Conservation (phyloP, 1,284 basidiomycete species). For the Ustilago nuda region DNA sequence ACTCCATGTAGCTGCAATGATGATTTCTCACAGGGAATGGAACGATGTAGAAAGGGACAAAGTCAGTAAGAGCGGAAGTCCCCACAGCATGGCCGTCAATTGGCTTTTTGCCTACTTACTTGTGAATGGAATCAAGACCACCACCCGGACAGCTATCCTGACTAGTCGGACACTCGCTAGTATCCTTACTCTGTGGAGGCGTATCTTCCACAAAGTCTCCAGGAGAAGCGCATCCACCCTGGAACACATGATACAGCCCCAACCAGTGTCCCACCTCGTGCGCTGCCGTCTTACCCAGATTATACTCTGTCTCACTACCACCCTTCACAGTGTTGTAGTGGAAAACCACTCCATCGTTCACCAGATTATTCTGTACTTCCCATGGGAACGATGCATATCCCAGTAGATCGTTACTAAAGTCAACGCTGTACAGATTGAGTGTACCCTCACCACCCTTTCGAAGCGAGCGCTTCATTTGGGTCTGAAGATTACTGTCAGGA, state of each 20-base stretch:
- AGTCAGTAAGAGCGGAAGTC: neutral
- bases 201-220: slow-evolving; percentile 75
- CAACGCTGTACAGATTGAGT: slow-evolving; percentile 74
- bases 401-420: slow-evolving; percentile 42
- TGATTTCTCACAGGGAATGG: neutral
- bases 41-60: neutral
- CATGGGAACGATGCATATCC: slow-evolving; percentile 73
- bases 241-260: slow-evolving; percentile 76
- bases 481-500: slow-evolving; percentile 71
- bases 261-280: slow-evolving; percentile 73
- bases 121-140: slow-evolving; percentile 50
- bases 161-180: slow-evolving; percentile 42
- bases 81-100: neutral
- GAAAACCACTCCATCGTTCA: slow-evolving; percentile 38
- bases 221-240: slow-evolving; percentile 73
- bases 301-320: slow-evolving; percentile 72
- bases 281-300: slow-evolving; percentile 74
- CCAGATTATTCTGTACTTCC: slow-evolving; percentile 15
- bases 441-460: slow-evolving; percentile 71
- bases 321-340: slow-evolving; percentile 71
- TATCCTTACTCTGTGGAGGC: slow-evolving; percentile 63
- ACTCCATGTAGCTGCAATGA: slow-evolving; percentile 49
- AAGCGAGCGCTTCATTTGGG: slow-evolving; percentile 73
- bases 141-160: slow-evolving; percentile 47
- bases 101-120: slow-evolving; percentile 22